Evolutionary conservation across 768 basidiomycete genomes (phyloP).

Genomic region (Naganishia onofrii): DNA sequence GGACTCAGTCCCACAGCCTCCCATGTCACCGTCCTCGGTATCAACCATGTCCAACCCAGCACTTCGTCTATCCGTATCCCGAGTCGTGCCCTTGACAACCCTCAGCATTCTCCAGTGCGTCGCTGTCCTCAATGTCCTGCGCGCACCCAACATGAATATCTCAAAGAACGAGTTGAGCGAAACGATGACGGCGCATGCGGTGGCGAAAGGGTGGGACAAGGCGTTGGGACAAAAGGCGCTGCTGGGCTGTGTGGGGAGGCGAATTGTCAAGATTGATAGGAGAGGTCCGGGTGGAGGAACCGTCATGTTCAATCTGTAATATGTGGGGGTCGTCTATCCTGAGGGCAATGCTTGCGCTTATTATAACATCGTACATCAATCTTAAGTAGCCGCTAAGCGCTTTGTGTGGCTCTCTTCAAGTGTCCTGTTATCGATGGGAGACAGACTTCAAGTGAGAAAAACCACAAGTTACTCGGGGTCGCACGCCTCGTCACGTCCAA

Average conservation of each 20-base stretch:
- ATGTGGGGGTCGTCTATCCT: too few relatives aligned
- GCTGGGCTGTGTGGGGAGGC: conserved; percentile 44
- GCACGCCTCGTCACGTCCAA: too few relatives aligned
- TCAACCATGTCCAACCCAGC: conserved; percentile 19
- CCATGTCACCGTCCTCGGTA: conserved; percentile 7
- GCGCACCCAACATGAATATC: conserved; percentile 18
- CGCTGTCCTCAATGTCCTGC: conserved; percentile 9
- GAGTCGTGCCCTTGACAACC: conserved; percentile 10
- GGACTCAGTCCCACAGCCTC: conserved; percentile 13
- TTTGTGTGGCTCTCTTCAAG: too few relatives aligned
- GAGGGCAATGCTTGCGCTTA: too few relatives aligned
- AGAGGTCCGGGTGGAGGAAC: conserved; percentile 25
- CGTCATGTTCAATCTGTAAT: conserved; percentile 17
- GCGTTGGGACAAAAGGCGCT: conserved; percentile 42
- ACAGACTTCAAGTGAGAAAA: too few relatives aligned
- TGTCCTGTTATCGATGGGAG: too few relatives aligned
- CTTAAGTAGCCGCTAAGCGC: neutral
- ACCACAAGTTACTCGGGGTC: too few relatives aligned
- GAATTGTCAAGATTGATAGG: conserved; percentile 44
- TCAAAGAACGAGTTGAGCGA: conserved; percentile 24
- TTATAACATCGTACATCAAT: neutral
- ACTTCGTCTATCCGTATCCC: neutral
- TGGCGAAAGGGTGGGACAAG: conserved; percentile 38
- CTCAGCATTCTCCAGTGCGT: conserved; percentile 17
- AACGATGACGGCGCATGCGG: conserved; percentile 9